Conservation (phyloP, 441 rosid genomes). For the Pelargonium fulgidum region DNA sequence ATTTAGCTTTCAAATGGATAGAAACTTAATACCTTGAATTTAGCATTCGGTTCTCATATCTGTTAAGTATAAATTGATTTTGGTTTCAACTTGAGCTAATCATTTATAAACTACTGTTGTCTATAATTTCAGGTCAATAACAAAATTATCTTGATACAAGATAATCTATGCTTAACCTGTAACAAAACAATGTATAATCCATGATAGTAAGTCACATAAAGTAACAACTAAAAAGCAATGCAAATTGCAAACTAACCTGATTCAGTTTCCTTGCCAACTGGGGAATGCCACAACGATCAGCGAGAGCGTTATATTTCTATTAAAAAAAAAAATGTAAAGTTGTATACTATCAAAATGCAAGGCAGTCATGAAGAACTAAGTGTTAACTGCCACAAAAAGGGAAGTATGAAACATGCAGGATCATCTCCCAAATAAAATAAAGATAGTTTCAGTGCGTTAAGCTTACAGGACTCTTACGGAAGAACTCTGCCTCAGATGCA, state of each 20-base stretch:
- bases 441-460: background rate
- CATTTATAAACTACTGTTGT: background rate
- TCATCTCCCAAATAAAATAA: background rate
- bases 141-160: background rate
- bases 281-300: constrained; percentile 87
- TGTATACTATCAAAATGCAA: background rate
- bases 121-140: background rate
- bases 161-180: background rate
- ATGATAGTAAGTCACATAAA: background rate
- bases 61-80: background rate
- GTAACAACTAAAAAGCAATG: background rate
- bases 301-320: constrained; percentile 71
- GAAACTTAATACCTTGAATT: background rate
- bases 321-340: background rate
- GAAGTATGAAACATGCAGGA: background rate
- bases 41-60: background rate
- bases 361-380: constrained; percentile 1
- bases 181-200: background rate
- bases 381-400: constrained; percentile 2
- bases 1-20: background rate
- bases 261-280: constrained; percentile 87
- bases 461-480: constrained; percentile 87
- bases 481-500: constrained; percentile 86
- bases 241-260: constrained; percentile 42
- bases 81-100: background rate